Evolutionary conservation across 192 early-diverging fungal species (phyloP).

Genomic region (Dimargaris verticillata): DNA sequence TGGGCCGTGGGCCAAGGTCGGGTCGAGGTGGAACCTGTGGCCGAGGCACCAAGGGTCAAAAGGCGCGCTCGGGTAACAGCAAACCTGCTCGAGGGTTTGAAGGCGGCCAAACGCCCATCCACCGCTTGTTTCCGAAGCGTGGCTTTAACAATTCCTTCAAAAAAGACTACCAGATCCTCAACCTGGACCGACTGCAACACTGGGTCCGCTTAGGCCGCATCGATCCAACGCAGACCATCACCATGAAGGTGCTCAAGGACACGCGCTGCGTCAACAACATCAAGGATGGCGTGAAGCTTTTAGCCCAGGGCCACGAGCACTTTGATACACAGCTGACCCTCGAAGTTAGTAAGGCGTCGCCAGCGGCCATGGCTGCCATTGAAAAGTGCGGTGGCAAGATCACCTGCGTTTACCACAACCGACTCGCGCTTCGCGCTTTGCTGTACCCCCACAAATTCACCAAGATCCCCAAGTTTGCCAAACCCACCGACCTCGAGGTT

Average conservation of each 20-base stretch:
- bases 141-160: slow-evolving; percentile 53
- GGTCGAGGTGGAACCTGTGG: slow-evolving; percentile 84
- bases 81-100: slow-evolving; percentile 73
- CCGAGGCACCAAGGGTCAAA: slow-evolving; percentile 82
- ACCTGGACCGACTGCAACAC: slow-evolving; percentile 79
- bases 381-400: slow-evolving; percentile 70
- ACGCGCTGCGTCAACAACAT: slow-evolving; percentile 50
- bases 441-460: slow-evolving; percentile 66
- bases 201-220: slow-evolving; percentile 77
- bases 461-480: slow-evolving; percentile 43
- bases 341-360: slow-evolving; percentile 68
- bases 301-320: slow-evolving; percentile 61
- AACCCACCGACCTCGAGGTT: slow-evolving; percentile 43
- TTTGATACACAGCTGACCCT: slow-evolving; percentile 64
- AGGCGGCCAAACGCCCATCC: slow-evolving; percentile 82
- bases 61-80: slow-evolving; percentile 56
- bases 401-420: slow-evolving; percentile 66
- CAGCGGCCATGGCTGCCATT: slow-evolving; percentile 59
- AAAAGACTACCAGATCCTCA: slow-evolving; percentile 48
- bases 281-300: slow-evolving; percentile 73
- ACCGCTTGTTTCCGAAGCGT: slow-evolving; percentile 66
- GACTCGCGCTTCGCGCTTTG: slow-evolving; percentile 50
- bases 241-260: slow-evolving; percentile 55
- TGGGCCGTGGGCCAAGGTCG: slow-evolving; percentile 72
- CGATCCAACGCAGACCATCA: slow-evolving; percentile 63